Evolutionary conservation across 2,329 filamentous ascomycete genomes (phyloP), one percentile per base, ranked within the genome.

Genomic region (Leptosphaerulina australis): DNA sequence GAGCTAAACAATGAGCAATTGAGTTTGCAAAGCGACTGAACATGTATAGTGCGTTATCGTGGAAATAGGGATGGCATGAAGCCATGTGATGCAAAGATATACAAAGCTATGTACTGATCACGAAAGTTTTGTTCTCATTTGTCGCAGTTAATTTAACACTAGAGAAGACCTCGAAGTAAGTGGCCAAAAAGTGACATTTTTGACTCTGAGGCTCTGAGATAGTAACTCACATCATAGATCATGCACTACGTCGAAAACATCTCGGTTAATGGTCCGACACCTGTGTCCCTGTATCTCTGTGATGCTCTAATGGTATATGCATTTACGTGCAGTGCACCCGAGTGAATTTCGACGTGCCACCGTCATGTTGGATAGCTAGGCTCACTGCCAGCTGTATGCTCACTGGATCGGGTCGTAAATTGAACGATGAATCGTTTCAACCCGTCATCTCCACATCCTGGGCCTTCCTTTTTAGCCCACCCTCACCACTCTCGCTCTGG

Each of bases 381-480:
- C 14, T 45, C 29, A 36, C 35, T 44, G 40, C 24, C 35, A 30
- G 35, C 30, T 30, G 24, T 34, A 29, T 12, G 18, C 35, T 44
- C 11, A 12, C 14, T 40, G 35, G 21, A 21, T 26, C 11, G 5
- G 25, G 28, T 30, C 22, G 25, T 44, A 30, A n/a, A 22, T 24
- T 15, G 20, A 17, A 11, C n/a, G 6, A 11, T 26, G 8, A 5
- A 9, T 20, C 10, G 7, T 11, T 18, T 72, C 61, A 71, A 39
- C 61, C 67, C 20, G 58, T 59, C 69, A 72, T 70, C 29, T 71
- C 67, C 15, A 69, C 64, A 36, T 72, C 67, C 29, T 58, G 57
- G 14, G 52, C 55, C 51, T 66, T 69, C 46, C 66, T 62, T 47
- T 69, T 67, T 26, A 56, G 37, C 5, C 53, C 48, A n/a, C 44